Percentiles rank a stretch among this genome's conserved stretches.
phyloP scores from a whole-genome alignment of 495 filamentous ascomycete genomes.

The Immersiella caudata region DNA sequence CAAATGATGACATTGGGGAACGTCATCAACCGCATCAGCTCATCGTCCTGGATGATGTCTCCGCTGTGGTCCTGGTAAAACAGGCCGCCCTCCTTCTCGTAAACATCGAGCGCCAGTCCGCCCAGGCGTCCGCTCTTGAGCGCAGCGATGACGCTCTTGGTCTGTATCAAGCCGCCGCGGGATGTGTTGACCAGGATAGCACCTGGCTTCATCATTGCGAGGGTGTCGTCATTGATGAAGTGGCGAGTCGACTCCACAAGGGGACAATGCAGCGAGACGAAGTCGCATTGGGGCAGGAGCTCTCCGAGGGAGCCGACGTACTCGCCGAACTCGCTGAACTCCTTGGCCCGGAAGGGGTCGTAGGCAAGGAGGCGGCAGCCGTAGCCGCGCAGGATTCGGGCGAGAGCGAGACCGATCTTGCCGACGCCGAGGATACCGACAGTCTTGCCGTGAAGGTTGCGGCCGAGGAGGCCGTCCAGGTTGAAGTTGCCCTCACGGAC shows the following conservation, averaged over 20 bases:
- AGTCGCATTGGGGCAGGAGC: conserved; percentile 58
- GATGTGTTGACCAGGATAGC: conserved; percentile 69
- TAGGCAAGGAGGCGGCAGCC: conserved; percentile 63
- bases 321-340: conserved; percentile 54
- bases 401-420: conserved; percentile 56
- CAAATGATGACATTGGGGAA: conserved; percentile 71
- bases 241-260: conserved; percentile 61
- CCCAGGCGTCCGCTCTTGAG: conserved; percentile 60
- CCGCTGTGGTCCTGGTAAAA: conserved; percentile 70
- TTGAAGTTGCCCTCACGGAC: conserved; percentile 74
- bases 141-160: conserved; percentile 58
- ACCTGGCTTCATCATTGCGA: conserved; percentile 60
- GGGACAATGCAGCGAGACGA: conserved; percentile 68
- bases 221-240: conserved; percentile 59
- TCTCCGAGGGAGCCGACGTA: conserved; percentile 56
- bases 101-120: conserved; percentile 61
- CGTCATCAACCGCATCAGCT: conserved; percentile 67
- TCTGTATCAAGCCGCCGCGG: conserved; percentile 65
- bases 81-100: conserved; percentile 55
- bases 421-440: conserved; percentile 60
- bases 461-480: conserved; percentile 65
- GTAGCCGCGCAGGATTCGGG: conserved; percentile 62
- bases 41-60: conserved; percentile 71
- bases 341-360: conserved; percentile 56
- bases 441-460: conserved; percentile 63